Base-by-base conservation (phyloP, 208 protist genomes). In the Histomonas meleagridis region DNA sequence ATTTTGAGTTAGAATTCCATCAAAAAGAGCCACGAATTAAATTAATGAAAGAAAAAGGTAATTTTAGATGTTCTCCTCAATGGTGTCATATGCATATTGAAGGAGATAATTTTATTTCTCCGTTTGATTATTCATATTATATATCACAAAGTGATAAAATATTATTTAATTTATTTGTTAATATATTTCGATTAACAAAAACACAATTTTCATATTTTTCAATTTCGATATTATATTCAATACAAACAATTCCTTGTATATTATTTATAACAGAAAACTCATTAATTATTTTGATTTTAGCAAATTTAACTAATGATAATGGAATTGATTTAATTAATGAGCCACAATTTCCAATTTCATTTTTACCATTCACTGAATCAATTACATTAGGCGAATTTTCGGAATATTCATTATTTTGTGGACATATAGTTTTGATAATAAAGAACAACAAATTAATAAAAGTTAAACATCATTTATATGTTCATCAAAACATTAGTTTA, bases 361-460 rank as follows among this genome's bases (percentile, higher is more conserved):
- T 86, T 7, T 38, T 86, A 51, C 76, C 76, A 57, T 86, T 86
- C 28, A 55, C 23, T 53, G 76, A 86, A 86, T 28, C 40, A n/a
- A 18, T 32, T 55, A 21, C 28, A 0, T n/a, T 86, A 23, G 38
- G 38, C 16, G 76, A 86, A 32, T 86, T 18, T 9, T 16, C 51
- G 4, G 32, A 3, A n/a, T 18, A 2, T 12, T 51, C 70, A 14
- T 4, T 86, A 0, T 86, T 86, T 28, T 86, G 76, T 55, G 76
- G 76, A 18, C 76, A 86, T 86, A 18, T 86, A 57, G 46, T 86
- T 38, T 7, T 86, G 21, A 43, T 46, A 12, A 81, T 35, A 32
- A 5, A 35, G 51, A 32, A 32, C 4, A 43, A 81, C 0, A 81
- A 48, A 14, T n/a, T 81, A 12, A 12, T 51, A 14, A 5, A 43